phyloP scores from a whole-genome alignment of 2,329 filamentous ascomycete species.

The Talaromyces sp. region DNA sequence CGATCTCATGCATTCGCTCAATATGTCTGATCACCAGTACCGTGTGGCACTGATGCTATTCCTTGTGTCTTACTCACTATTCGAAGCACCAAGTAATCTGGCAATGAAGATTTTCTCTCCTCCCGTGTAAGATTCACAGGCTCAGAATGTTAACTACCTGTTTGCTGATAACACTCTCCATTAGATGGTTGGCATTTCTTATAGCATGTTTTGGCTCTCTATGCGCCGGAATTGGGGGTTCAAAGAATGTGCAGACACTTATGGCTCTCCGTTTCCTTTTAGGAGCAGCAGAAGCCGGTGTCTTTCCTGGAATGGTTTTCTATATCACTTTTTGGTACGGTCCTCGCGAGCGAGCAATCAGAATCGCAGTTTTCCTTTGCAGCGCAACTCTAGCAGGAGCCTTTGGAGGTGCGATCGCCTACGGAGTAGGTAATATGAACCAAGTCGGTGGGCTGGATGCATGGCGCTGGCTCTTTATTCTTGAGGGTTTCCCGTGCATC shows the following conservation, averaged over 20 bases:
- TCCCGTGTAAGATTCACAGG: no score
- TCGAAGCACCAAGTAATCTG: constrained; percentile 19
- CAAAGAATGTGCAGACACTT: constrained; percentile 7
- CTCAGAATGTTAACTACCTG: no score
- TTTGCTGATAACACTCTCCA: no score
- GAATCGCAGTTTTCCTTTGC: constrained; percentile 12
- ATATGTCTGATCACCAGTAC: no score
- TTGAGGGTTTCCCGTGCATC: constrained; percentile 60
- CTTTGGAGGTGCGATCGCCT: constrained; percentile 59
- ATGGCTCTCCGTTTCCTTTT: constrained; percentile 15
- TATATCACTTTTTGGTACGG: constrained; percentile 34
- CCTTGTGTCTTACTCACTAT: constrained; percentile 20
- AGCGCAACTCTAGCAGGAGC: constrained; percentile 49
- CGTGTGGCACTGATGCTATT: constrained; percentile 33
- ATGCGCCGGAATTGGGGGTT: constrained; percentile 11
- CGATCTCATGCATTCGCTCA: no score
- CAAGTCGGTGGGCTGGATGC: constrained; percentile 52
- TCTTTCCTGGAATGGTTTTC: constrained; percentile 23
- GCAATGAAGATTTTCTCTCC: constrained; percentile 8
- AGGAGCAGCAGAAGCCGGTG: constrained; percentile 15
- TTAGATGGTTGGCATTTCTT: no score
- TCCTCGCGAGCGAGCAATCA: constrained; percentile 9
- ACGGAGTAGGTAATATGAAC: constrained; percentile 55
- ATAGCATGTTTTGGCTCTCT: constrained; percentile 13
- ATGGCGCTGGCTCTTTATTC: constrained; percentile 53